Evolutionary conservation across 164 flowering plant genomes (phyloP), one percentile per base, ranked within the genome.

Genomic region (Vitis riparia): DNA sequence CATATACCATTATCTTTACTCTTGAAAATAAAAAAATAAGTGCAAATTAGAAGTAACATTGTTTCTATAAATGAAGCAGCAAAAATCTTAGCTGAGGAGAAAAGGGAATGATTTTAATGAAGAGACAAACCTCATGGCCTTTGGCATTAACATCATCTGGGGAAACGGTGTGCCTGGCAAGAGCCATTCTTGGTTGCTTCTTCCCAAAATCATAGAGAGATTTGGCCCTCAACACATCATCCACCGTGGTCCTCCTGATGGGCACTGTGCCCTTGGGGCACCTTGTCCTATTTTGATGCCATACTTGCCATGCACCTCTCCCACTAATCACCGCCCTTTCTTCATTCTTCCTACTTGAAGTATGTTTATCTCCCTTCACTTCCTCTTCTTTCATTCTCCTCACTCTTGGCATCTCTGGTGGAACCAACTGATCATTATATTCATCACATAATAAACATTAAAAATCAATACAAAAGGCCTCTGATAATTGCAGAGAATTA

Each of bases 211-310:
- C 85, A 78, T 81, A 89, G 80, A 90, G 70, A 53, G 99, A 95
- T 70, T 91, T 90, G 61, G 97, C 88, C 79, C 99, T 85, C 70
- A 95, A 53, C 10, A 95, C 98, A 77, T 95, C 99, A 51, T 82
- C 63, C 65, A 84, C 86, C 11, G 87, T 64, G 84, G 86, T 93
- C 49, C 99, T 90, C 66, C 99, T 78, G 1, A 95, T 75, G 0
- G 99, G 98, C 59, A 95, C 80, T 0, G 96, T 93, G 0, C 97
- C 98, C 67, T 80, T 85, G 0, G 99, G 98, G 71, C 99, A 95
- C 53, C 84, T 51, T 11, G 82, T 78, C 32, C 93, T 94, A n/a
- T 77, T 87, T 47, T 71, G 64, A 69, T 91, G 99, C 99, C 99
- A 95, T 71, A 78, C 76, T 78, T 93, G 99, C 97, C 94, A 91